Percentiles rank a stretch among this genome's conserved stretches.
Conservation (phyloP, 805 yeast genomes). For the Starmerella geochares region DNA sequence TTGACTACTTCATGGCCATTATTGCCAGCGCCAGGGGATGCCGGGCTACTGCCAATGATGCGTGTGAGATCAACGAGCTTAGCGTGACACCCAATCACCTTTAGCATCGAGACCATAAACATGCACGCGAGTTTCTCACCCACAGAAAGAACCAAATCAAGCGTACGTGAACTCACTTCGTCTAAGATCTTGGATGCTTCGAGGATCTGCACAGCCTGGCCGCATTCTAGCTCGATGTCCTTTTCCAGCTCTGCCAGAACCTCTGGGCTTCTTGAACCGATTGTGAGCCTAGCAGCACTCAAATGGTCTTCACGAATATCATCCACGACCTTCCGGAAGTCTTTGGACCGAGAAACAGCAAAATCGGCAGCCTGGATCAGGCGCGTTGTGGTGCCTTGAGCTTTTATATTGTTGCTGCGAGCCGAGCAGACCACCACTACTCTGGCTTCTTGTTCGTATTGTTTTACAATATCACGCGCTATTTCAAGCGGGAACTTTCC, state of each 20-base stretch:
- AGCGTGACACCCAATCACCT: constrained; percentile 71
- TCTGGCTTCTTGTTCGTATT: constrained; percentile 43
- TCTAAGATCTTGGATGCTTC: constrained; percentile 87
- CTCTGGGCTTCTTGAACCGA: constrained; percentile 35
- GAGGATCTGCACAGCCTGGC: constrained; percentile 55
- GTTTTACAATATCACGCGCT: constrained; percentile 66
- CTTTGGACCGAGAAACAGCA: constrained; percentile 27
- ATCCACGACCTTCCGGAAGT: constrained; percentile 48
- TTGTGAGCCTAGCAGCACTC: constrained; percentile 50
- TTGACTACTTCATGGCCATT: constrained; percentile 39
- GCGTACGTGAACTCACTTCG: constrained; percentile 78
- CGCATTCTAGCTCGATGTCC: constrained; percentile 57
- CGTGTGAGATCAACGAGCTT: constrained; percentile 68
- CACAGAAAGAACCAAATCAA: constrained; percentile 80
- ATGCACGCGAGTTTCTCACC: constrained; percentile 90
- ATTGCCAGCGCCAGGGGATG: constrained; percentile 32
- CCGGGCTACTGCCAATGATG: constrained; percentile 35
- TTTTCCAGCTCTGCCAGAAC: constrained; percentile 46
- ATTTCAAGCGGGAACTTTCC: constrained; percentile 87
- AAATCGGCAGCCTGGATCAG: constrained; percentile 70
- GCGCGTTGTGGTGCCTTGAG: constrained; percentile 92
- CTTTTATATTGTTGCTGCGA: constrained; percentile 77
- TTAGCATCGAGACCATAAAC: constrained; percentile 76
- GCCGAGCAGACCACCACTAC: constrained; percentile 97
- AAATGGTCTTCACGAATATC: constrained; percentile 70